Conservation (phyloP, 2,329 filamentous ascomycete species). For the Pochonia chlamydosporia region DNA sequence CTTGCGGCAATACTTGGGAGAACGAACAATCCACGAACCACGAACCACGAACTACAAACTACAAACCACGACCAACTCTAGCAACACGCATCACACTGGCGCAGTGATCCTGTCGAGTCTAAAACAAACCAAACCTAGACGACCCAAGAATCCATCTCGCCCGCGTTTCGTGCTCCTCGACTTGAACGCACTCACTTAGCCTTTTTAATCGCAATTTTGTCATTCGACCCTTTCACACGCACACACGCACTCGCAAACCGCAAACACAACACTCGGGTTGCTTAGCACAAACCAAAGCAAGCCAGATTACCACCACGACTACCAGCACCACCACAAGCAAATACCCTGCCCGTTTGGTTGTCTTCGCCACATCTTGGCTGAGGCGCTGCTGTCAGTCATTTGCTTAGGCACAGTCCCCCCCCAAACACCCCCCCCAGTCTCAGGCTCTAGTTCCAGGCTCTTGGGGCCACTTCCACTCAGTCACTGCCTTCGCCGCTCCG, state of each 20-base stretch:
- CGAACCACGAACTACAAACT: slow-evolving; percentile 11
- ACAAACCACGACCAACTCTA: not conserved
- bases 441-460: slow-evolving; percentile 15
- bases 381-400: slow-evolving; percentile 4
- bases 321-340: not conserved
- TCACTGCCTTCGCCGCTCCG: slow-evolving; percentile 26
- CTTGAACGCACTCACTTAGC: not conserved
- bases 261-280: not conserved
- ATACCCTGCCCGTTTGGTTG: not conserved
- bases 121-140: too few relatives aligned
- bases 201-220: slow-evolving; percentile 1
- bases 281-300: not conserved
- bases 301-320: not conserved
- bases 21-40: too few relatives aligned
- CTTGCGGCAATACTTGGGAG: slow-evolving; percentile 31
- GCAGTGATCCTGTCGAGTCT: slow-evolving; percentile 5
- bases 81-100: not conserved
- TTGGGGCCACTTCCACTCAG: not conserved
- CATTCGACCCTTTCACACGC: slow-evolving; percentile 1
- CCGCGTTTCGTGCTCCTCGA: not conserved
- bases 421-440: too few relatives aligned
- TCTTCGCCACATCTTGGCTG: slow-evolving; percentile 10
- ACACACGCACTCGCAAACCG: not conserved
- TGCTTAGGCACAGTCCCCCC: slow-evolving; percentile 6
- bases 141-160: not conserved